A percentile compares a stretch with the other conserved stretches of the same genome.
Evolutionary conservation across 225 moss, liverwort and hornwort genomes (phyloP).

Genomic region (Polytrichum commune): DNA sequence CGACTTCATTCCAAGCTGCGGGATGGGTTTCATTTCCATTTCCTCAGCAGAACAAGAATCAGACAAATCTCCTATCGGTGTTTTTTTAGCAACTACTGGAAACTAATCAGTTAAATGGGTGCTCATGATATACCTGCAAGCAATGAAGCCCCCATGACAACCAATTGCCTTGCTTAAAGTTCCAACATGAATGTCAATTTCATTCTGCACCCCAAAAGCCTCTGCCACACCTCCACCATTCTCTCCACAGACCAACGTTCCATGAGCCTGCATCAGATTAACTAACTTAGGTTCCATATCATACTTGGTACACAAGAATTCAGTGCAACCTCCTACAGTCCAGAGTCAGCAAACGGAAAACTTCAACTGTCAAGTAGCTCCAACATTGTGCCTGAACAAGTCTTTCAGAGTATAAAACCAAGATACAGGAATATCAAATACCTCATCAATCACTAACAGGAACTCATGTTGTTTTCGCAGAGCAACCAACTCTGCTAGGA

Average conservation of each 20-base stretch:
- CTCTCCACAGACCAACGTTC: constrained; percentile 92
- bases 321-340: background rate
- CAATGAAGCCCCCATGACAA: constrained; percentile 96
- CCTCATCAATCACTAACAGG: constrained; percentile 86
- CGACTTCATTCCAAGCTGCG: background rate
- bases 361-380: constrained; percentile 15
- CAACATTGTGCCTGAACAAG: constrained; percentile 3
- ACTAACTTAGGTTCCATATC: background rate
- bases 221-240: constrained; percentile 96
- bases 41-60: background rate
- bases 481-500: constrained; percentile 63
- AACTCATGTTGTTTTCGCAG: constrained; percentile 67
- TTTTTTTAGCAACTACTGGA: background rate
- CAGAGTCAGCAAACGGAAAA: background rate
- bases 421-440: constrained; percentile 26
- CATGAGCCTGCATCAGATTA: constrained; percentile 77
- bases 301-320: constrained; percentile 1
- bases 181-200: constrained; percentile 91
- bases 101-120: background rate
- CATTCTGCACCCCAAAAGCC: constrained; percentile 87
- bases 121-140: constrained; percentile 53
- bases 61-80: background rate
- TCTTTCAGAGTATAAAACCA: constrained; percentile 8
- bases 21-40: background rate
- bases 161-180: constrained; percentile 96